These are phyloP conservation scores for Stylosanthes scabra DNA, from an alignment of 331 rosid species.

Conservation along the genomic window DNA sequence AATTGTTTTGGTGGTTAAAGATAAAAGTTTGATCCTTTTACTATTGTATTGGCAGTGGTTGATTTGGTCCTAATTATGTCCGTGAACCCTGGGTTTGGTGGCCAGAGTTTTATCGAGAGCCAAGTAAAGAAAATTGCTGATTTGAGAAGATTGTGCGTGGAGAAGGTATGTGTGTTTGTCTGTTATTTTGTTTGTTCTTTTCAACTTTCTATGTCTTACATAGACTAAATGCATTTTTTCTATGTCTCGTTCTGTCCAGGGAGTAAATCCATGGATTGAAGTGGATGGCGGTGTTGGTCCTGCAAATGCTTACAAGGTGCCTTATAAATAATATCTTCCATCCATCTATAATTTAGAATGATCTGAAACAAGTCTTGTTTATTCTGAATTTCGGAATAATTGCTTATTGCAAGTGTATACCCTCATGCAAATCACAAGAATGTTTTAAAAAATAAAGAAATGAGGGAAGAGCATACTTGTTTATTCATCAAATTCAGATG, in stretches of 20 bases:
- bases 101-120: slow-evolving; percentile 99
- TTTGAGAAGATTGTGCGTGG: slow-evolving; percentile 86
- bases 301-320: slow-evolving; percentile 91
- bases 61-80: slow-evolving; percentile 99
- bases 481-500: slow-evolving; percentile 23
- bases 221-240: slow-evolving; percentile 14
- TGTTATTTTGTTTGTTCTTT: background rate
- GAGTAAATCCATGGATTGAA: slow-evolving; percentile 99
- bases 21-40: slow-evolving; percentile 27
- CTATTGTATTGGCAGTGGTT: slow-evolving; percentile 70
- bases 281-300: slow-evolving; percentile 98
- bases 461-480: slow-evolving; percentile 21
- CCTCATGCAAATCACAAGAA: background rate
- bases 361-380: slow-evolving; percentile 10
- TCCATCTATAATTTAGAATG: slow-evolving; percentile 20
- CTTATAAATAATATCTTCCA: slow-evolving; percentile 30
- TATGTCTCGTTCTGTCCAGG: slow-evolving; percentile 55
- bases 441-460: background rate
- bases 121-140: slow-evolving; percentile 99
- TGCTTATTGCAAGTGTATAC: slow-evolving; percentile 8
- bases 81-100: slow-evolving; percentile 98
- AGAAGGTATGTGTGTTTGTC: slow-evolving; percentile 65
- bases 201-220: background rate
- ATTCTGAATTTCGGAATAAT: slow-evolving; percentile 26
- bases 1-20: background rate